These are phyloP conservation scores for Dipteronia dyeriana DNA, from an alignment of 345 rosid genomes.

Conservation along the genomic window DNA sequence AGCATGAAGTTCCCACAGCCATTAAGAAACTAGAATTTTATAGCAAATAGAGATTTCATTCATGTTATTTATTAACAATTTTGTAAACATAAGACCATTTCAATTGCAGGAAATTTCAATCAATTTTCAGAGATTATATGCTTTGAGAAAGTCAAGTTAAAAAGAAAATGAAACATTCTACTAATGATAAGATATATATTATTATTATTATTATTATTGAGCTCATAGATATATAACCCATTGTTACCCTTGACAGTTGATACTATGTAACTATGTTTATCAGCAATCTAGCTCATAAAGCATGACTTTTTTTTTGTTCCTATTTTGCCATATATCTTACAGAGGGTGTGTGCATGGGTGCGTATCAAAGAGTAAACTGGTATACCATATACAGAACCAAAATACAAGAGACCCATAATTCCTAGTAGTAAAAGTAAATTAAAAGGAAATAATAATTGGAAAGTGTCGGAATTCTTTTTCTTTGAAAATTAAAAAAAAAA, in stretches of 20 bases:
- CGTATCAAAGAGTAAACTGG: neutral
- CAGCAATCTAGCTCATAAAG: neutral
- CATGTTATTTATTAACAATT: constrained; percentile 1
- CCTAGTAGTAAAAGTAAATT: neutral
- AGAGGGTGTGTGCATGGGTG: neutral
- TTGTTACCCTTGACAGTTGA: too few species aligned
- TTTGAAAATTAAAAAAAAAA: too few species aligned
- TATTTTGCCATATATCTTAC: neutral
- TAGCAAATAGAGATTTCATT: neutral
- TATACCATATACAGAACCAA: neutral
- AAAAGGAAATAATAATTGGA: neutral
- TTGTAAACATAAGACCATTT: neutral
- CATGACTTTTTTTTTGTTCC: neutral
- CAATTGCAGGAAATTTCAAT: neutral
- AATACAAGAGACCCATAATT: neutral
- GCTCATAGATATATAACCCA: too few species aligned
- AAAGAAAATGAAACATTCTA: neutral
- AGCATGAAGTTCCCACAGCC: neutral
- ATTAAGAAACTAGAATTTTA: neutral
- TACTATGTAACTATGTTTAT: neutral
- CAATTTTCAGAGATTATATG: neutral
- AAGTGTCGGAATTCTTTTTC: neutral
- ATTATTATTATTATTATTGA: neutral
- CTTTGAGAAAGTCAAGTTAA: neutral
- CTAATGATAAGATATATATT: neutral